Evolutionary conservation across 106 monocot species (phyloP).

Genomic region (Acorus calamus): DNA sequence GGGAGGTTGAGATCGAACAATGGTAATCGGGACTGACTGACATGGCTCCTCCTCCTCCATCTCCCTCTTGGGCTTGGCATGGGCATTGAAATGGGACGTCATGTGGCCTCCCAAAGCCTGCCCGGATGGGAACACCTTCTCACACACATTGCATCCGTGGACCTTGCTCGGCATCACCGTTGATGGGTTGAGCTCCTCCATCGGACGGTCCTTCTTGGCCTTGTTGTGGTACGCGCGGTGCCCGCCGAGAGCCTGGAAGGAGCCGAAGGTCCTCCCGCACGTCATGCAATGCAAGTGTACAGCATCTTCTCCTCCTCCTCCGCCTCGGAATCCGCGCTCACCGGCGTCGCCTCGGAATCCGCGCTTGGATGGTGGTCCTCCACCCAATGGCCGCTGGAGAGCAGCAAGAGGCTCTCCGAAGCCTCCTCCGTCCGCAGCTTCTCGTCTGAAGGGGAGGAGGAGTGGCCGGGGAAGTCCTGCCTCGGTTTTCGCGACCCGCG

Average conservation of each 20-base stretch:
- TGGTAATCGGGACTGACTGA: no score
- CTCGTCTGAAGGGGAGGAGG: background rate
- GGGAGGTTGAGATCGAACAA: no score
- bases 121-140: constrained; percentile 23
- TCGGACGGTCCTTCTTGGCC: background rate
- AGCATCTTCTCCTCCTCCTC: background rate
- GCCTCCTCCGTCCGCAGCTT: no score
- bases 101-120: constrained; percentile 41
- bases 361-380: background rate
- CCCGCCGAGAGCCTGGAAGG: constrained; percentile 24
- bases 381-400: background rate
- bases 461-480: background rate
- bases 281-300: constrained; percentile 23
- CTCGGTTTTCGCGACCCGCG: background rate
- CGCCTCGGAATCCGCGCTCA: background rate
- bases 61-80: no score
- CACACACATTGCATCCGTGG: constrained; percentile 17
- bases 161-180: background rate
- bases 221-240: constrained; percentile 18
- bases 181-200: background rate
- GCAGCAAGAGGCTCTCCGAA: no score
- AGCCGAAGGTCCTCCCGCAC: constrained; percentile 23
- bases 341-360: background rate
- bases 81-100: background rate
- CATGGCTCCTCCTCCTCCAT: no score